Conservation (phyloP, 768 basidiomycete species). For the Suillus occidentalis region DNA sequence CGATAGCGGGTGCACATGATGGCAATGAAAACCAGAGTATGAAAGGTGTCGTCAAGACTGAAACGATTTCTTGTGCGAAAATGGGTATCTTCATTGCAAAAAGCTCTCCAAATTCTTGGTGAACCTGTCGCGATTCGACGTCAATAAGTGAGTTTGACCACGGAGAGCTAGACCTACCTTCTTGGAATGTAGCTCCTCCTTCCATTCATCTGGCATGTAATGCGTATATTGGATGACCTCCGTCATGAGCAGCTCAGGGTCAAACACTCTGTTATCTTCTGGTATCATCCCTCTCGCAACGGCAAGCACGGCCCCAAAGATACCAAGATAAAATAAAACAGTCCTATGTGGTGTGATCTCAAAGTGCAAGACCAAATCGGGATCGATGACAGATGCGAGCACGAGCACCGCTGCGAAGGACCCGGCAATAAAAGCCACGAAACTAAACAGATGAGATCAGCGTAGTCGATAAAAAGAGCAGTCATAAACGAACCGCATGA, state of each 20-base stretch:
- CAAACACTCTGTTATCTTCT: slow-evolving; percentile 90
- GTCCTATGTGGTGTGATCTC: slow-evolving; percentile 94
- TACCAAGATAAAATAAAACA: slow-evolving; percentile 86
- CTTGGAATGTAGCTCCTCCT: slow-evolving; percentile 83
- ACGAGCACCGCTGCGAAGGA: slow-evolving; percentile 96
- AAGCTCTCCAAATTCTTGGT: slow-evolving; percentile 86
- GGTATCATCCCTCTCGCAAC: slow-evolving; percentile 95
- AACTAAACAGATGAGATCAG: slow-evolving; percentile 46
- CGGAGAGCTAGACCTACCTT: slow-evolving; percentile 45
- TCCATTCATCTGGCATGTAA: slow-evolving; percentile 95
- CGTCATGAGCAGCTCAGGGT: slow-evolving; percentile 89
- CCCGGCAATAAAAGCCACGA: slow-evolving; percentile 93
- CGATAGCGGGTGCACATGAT: slow-evolving; percentile 81
- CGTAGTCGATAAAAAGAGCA: neutral
- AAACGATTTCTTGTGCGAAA: slow-evolving; percentile 85
- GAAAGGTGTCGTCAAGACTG: slow-evolving; percentile 92
- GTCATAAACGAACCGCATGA: slow-evolving; percentile 75
- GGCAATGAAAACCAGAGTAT: slow-evolving; percentile 94
- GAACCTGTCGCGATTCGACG: slow-evolving; percentile 52
- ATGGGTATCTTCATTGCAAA: slow-evolving; percentile 92
- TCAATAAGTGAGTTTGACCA: slow-evolving; percentile 4
- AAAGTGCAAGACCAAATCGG: slow-evolving; percentile 90
- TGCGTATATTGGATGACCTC: slow-evolving; percentile 94
- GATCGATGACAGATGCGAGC: slow-evolving; percentile 88
- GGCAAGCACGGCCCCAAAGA: slow-evolving; percentile 87